phyloP scores from a whole-genome alignment of 306 rosid species.

The Echinosophora koreensis region DNA sequence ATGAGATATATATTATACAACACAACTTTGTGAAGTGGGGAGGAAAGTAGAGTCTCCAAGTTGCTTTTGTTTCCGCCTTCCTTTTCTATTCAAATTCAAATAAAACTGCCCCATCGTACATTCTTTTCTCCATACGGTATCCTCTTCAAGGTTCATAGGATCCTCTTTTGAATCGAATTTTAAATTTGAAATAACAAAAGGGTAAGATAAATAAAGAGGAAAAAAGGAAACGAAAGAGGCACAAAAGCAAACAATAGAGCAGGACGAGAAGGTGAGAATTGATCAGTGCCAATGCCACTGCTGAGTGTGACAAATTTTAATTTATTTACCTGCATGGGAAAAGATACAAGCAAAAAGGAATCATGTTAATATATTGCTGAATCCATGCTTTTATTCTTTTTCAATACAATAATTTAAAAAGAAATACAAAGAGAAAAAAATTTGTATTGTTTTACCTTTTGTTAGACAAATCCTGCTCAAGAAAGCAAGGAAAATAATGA shows the following conservation, averaged over 20 bases:
- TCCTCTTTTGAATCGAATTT: conserved; percentile 38
- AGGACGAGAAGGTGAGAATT: conserved; percentile 15
- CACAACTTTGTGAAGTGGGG: conserved; percentile 54
- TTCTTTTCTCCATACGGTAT: conserved; percentile 43
- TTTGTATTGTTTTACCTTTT: conserved; percentile 55
- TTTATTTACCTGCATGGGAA: conserved; percentile 79
- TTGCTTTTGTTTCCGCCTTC: conserved; percentile 43
- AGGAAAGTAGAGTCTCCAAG: conserved; percentile 47
- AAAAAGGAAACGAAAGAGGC: conserved; percentile 39
- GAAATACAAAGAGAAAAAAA: not conserved
- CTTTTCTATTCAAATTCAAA: conserved; percentile 34
- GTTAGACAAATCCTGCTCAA: conserved; percentile 64
- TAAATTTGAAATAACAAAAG: conserved; percentile 35
- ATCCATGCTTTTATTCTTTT: not conserved
- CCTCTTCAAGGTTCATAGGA: conserved; percentile 30
- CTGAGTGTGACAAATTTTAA: conserved; percentile 30
- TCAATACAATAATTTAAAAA: not conserved
- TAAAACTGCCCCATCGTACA: conserved; percentile 46
- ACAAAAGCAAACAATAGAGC: conserved; percentile 52
- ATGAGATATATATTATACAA: conserved; percentile 21
- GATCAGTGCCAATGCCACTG: conserved; percentile 41
- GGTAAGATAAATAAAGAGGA: conserved; percentile 12
- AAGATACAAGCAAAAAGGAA: conserved; percentile 26
- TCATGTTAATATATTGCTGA: not conserved
- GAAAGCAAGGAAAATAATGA: conserved; percentile 81